A percentile compares a stretch with the other conserved stretches of the same genome.
These are phyloP conservation scores for Zymoseptoria tritici DNA, from an alignment of 2,329 filamentous ascomycete genomes.

Conservation along the genomic window DNA sequence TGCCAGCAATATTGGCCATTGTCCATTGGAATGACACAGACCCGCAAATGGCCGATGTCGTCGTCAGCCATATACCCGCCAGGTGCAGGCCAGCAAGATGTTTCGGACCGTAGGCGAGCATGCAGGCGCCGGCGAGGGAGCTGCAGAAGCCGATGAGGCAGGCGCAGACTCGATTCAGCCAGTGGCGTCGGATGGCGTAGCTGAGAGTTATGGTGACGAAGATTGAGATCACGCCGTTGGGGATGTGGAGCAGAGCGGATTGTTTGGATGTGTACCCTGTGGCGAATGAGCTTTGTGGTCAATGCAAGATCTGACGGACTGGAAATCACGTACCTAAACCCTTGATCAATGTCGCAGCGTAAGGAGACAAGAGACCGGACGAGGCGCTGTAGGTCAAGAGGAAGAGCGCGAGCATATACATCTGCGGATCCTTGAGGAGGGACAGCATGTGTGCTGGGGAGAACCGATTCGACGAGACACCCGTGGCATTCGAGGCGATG, in stretches of 20 bases:
- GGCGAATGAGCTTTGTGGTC: background rate
- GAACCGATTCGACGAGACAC: constrained; percentile 40
- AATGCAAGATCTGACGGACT: too few relatives aligned
- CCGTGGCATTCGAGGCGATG: constrained; percentile 37
- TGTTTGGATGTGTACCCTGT: constrained; percentile 27
- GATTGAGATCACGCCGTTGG: constrained; percentile 49
- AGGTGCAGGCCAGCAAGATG: constrained; percentile 36
- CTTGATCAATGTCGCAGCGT: constrained; percentile 43
- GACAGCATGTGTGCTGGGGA: constrained; percentile 46
- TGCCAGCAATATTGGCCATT: constrained; percentile 56
- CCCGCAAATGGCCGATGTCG: constrained; percentile 30
- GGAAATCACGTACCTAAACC: background rate
- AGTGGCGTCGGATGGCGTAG: background rate
- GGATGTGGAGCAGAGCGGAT: constrained; percentile 43
- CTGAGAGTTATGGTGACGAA: constrained; percentile 18
- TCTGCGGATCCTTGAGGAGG: constrained; percentile 56
- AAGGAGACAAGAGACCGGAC: constrained; percentile 48
- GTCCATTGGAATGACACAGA: constrained; percentile 31
- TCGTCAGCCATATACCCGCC: constrained; percentile 32
- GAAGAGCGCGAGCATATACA: constrained; percentile 31
- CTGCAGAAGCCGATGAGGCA: background rate
- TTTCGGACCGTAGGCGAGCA: constrained; percentile 23
- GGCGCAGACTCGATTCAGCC: constrained; percentile 1
- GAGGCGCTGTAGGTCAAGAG: constrained; percentile 39
- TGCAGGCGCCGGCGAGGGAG: constrained; percentile 6